A percentile compares a stretch with the other conserved stretches of the same genome.
Conservation (phyloP, 2,329 filamentous ascomycete species). For the Gliomastix tumulicola region DNA sequence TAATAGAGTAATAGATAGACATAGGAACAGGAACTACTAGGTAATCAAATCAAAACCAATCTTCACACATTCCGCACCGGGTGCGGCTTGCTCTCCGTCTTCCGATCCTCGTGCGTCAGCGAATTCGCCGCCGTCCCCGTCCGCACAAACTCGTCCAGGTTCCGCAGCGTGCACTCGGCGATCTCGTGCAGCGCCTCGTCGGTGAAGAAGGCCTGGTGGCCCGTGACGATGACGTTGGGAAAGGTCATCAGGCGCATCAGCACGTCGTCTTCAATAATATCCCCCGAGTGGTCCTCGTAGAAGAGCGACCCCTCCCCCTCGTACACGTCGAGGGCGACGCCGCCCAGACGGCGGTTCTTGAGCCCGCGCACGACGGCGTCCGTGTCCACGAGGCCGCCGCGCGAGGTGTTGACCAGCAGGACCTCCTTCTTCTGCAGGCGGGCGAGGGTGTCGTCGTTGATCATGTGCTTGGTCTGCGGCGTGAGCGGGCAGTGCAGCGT, state of each 20-base stretch:
- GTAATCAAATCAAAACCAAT: too few relatives aligned
- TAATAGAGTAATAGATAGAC: too few relatives aligned
- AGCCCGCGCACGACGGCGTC: constrained; percentile 51
- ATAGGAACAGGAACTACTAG: too few relatives aligned
- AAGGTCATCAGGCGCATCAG: constrained; percentile 62
- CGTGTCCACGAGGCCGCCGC: constrained; percentile 58
- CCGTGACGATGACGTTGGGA: constrained; percentile 59
- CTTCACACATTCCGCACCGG: constrained; percentile 24
- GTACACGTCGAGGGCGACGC: constrained; percentile 62
- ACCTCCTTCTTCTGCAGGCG: constrained; percentile 53
- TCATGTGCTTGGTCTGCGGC: constrained; percentile 51
- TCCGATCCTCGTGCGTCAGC: constrained; percentile 18
- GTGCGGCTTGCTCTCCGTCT: constrained; percentile 16
- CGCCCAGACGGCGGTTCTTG: constrained; percentile 53
- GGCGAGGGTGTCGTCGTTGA: constrained; percentile 44
- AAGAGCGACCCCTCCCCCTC: constrained; percentile 58
- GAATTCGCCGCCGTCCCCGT: constrained; percentile 24
- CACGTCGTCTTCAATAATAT: constrained; percentile 60
- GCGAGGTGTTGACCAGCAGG: constrained; percentile 61
- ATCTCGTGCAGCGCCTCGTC: constrained; percentile 59
- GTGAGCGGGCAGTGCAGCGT: constrained; percentile 61
- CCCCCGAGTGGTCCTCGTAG: constrained; percentile 57
- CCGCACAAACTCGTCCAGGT: constrained; percentile 39
- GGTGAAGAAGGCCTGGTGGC: constrained; percentile 66
- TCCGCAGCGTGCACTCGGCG: constrained; percentile 50